Base-by-base conservation (phyloP, 2,329 filamentous ascomycete species). In the Raffaelea arxii region DNA sequence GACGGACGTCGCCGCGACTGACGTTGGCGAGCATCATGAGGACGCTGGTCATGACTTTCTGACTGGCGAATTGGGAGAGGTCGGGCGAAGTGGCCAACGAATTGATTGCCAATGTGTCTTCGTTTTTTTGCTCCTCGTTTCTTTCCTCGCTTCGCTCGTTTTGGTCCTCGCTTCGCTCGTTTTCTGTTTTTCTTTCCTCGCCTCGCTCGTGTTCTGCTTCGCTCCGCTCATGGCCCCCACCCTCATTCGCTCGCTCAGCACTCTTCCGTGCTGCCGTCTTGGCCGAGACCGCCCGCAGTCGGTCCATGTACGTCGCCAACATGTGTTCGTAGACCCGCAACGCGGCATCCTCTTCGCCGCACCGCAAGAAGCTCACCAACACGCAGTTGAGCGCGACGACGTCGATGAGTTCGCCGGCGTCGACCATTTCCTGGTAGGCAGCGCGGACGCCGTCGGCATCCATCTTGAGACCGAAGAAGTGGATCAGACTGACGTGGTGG, bases 331-430 rank as follows among this genome's bases (percentile, higher is more conserved):
- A 96, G 11, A 95, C 78, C 49, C 84, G 75, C 55, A 91, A 81
- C 3, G 90, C 92, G 0, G 86, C 82, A 6, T 72, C 67, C 35
- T 83, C 77, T 58, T 98, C 90, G 36, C 84, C 83, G 14, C 83
- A 81, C 47, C 80, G 74, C 38, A 96, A 71, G 19, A 97, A 74
- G 2, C 88, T 82, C 0, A 80, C 74, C 51, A 97, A 86, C 56
- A 96, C 80, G 55, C 84, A 86, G 59, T 97, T 97, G 62, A 97
- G 72, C 14, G 89, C 84, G 3, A 84, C 73, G 0, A 86, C 90
- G 61, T 97, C 91, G 46, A 98, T 81, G 51, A 96, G 81, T 61
- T 97, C 87, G 27, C 89, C 88, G 0, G 81, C 77, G 32, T 84
- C 70, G n/a, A 97, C 84, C 64, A 95, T 84, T 21, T 89, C 80